Conservation (phyloP, 2,329 filamentous ascomycete genomes). For the Monosporascus sp. region DNA sequence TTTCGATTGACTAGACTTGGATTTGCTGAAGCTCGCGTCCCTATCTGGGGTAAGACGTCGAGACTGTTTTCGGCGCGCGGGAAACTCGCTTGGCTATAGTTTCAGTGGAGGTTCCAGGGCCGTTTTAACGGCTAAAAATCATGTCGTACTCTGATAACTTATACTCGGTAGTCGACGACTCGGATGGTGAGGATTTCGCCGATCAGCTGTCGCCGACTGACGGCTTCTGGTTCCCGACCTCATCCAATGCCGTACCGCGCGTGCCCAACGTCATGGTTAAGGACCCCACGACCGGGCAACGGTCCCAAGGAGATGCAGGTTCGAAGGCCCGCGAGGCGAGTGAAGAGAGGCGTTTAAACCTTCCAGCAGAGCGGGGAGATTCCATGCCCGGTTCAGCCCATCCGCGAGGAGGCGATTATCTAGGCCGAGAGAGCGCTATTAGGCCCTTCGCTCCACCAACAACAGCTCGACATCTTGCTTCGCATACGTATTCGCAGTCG, state of each 20-base stretch:
- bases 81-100: conserved; percentile 22
- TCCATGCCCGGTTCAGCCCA: conserved; percentile 9
- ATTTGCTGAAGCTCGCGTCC: neutral
- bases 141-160: conserved; percentile 47
- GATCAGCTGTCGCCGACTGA: conserved; percentile 43
- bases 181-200: conserved; percentile 26
- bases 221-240: conserved; percentile 37
- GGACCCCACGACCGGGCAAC: conserved; percentile 38
- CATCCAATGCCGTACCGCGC: conserved; percentile 32
- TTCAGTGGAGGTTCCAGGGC: conserved; percentile 19
- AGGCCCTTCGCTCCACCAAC: conserved; percentile 7
- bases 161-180: conserved; percentile 33
- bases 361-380: conserved; percentile 1
- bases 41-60: conserved; percentile 11
- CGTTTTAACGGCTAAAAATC: conserved; percentile 22
- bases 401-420: conserved; percentile 7
- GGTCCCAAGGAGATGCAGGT: conserved; percentile 23
- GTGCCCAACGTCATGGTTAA: conserved; percentile 44
- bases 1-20: neutral
- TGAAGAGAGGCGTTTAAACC: conserved; percentile 33
- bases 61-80: conserved; percentile 17
- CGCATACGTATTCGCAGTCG: conserved; percentile 18
- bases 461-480: conserved; percentile 6
- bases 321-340: conserved; percentile 41
- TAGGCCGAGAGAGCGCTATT: conserved; percentile 8